Evolutionary conservation across 805 yeast genomes (phyloP), one percentile per base, ranked within the genome.

Genomic region (Nakazawaea holstii): DNA sequence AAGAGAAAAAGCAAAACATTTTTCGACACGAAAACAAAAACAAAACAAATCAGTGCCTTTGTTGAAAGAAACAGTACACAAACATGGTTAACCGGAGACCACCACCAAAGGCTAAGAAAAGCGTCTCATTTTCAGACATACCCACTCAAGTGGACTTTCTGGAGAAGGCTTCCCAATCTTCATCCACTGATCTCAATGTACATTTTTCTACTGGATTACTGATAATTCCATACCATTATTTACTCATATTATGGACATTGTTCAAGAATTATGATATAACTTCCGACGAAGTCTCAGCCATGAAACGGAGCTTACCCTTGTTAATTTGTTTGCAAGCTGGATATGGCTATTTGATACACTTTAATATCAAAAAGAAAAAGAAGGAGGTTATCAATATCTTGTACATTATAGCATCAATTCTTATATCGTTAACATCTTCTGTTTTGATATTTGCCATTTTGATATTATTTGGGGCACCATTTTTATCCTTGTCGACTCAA

Each of bases 401-500:
- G 27, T 60, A 69, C 35, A 38, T 69, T 8, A 26, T 55, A 6
- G 59, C 68, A 20, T 51, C 69, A 13, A 28, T 65, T 1, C 43
- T 67, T 6, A 46, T 72, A 2, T 60, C 76, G 2, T 28, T 68
- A 1, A 26, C 66, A 3, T 53, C 70, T n/a, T 57, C 78, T 6
- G 35, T 66, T 1, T 74, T 72, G 2, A 47, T 70, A n/a, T 72
- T 69, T 50, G 48, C 64, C 8, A 49, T 61, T 1, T 60, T 84
- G 40, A 69, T 89, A 1, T 56, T 89, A 10, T 79, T 87, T 58
- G 97, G 97, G 7, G 95, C 96, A 0, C 96, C 97, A 11, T 68
- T 85, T 38, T 66, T 78, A 1, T 68, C 77, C 1, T 70, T 73
- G 32, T 49, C 74, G 30, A 53, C 50, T 8, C 84, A 80, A 57